These are phyloP conservation scores for Rhizopus sp. DNA, from an alignment of 371 early-diverging fungal species.

Conservation along the genomic window DNA sequence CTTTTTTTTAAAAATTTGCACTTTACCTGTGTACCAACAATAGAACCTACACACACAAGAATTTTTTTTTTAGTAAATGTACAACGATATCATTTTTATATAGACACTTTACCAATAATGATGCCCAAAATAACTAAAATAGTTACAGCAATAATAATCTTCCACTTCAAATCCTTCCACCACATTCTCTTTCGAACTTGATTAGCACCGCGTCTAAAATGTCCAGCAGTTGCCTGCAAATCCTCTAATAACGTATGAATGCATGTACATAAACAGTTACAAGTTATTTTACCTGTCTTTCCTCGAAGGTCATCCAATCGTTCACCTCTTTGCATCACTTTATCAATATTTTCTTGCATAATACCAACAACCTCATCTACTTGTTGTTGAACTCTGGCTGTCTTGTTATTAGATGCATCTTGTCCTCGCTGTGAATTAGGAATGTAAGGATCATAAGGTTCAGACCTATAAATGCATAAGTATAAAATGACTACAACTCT, in stretches of 20 bases:
- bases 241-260: conserved; percentile 54
- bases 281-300: conserved; percentile 85
- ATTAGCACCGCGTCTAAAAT: conserved; percentile 87
- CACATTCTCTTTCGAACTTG: conserved; percentile 80
- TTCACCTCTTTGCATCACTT: conserved; percentile 90
- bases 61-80: background rate
- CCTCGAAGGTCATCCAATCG: conserved; percentile 79
- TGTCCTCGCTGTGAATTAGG: conserved; percentile 54
- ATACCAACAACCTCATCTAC: conserved; percentile 94
- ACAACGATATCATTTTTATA: too few species aligned
- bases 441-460: conserved; percentile 44
- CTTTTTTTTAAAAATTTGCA: background rate
- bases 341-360: conserved; percentile 95
- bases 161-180: conserved; percentile 97
- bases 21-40: conserved; percentile 49
- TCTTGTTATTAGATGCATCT: conserved; percentile 60
- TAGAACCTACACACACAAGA: conserved; percentile 26
- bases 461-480: conserved; percentile 24
- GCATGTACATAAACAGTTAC: conserved; percentile 39
- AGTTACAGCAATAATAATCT: conserved; percentile 78
- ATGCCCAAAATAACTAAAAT: conserved; percentile 74
- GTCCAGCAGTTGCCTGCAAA: conserved; percentile 74
- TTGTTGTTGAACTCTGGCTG: conserved; percentile 72
- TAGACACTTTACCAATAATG: conserved; percentile 21
- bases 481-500: conserved; percentile 20